These are phyloP conservation scores for Phytophthora sp. DNA, from an alignment of 352 stramenopile species.

Conservation along the genomic window DNA sequence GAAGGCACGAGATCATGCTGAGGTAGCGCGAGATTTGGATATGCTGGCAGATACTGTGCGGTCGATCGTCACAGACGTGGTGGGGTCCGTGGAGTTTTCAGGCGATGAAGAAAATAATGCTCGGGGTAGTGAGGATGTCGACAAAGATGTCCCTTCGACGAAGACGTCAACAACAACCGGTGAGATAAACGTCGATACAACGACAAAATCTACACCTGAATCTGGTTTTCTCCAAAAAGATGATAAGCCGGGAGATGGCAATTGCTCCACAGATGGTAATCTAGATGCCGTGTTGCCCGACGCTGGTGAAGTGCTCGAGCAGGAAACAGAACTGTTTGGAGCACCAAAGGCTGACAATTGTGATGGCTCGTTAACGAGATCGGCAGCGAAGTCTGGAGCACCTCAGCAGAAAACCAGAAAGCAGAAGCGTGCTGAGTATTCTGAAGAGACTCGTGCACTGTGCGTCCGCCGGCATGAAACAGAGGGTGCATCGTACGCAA, in stretches of 20 bases:
- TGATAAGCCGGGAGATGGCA: too few relatives aligned
- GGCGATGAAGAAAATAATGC: background rate
- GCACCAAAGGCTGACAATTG: background rate
- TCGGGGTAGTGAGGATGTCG: background rate
- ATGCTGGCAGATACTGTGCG: constrained; percentile 70
- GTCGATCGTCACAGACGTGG: constrained; percentile 48
- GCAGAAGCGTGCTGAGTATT: constrained; percentile 63
- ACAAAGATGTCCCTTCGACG: too few relatives aligned
- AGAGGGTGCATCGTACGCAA: constrained; percentile 60
- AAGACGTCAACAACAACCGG: too few relatives aligned
- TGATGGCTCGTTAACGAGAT: background rate
- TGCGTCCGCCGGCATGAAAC: constrained; percentile 61
- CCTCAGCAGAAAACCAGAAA: constrained; percentile 5
- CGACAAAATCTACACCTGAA: too few relatives aligned
- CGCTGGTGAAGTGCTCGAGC: too few relatives aligned
- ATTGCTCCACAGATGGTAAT: too few relatives aligned
- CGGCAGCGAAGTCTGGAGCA: background rate
- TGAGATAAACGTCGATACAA: too few relatives aligned
- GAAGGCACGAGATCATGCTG: background rate
- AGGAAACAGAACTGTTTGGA: too few relatives aligned
- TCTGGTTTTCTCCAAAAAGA: too few relatives aligned
- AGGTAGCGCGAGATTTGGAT: constrained; percentile 48
- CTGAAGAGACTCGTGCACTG: constrained; percentile 52
- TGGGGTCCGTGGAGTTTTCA: constrained; percentile 4
- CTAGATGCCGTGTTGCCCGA: too few relatives aligned